Percentiles rank a stretch among this genome's conserved stretches.
Conservation (phyloP, 768 basidiomycete genomes). For the Agrocybe chaxingu region DNA sequence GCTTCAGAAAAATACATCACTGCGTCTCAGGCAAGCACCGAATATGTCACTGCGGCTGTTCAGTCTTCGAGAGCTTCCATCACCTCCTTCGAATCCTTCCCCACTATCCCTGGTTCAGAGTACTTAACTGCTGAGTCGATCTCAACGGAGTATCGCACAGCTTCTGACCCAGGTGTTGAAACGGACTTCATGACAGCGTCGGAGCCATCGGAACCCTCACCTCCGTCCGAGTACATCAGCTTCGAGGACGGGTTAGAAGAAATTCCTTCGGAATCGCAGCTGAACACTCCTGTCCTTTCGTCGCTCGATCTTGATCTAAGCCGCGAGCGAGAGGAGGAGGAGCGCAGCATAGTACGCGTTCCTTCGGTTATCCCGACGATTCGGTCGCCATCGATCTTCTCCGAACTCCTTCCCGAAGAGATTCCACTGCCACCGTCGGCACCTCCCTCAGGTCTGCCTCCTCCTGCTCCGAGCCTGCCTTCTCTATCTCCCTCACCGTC, state of each 20-base stretch:
- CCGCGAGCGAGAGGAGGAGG: constrained; percentile 26
- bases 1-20: constrained; percentile 42
- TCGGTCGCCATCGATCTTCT: constrained; percentile 25
- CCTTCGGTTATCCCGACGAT: constrained; percentile 29
- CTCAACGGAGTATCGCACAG: constrained; percentile 42
- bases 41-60: constrained; percentile 40
- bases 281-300: constrained; percentile 38
- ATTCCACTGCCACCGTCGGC: constrained; percentile 41
- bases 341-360: constrained; percentile 16
- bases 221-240: constrained; percentile 45
- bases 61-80: constrained; percentile 30
- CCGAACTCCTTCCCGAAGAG: constrained; percentile 29
- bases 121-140: constrained; percentile 43
- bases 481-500: constrained; percentile 30
- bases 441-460: constrained; percentile 1
- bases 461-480: background rate
- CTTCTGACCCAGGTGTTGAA: constrained; percentile 35
- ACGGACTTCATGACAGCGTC: constrained; percentile 34
- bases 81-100: constrained; percentile 28
- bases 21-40: constrained; percentile 48
- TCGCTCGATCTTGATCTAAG: constrained; percentile 23
- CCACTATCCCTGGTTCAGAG: constrained; percentile 28
- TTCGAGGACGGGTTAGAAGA: constrained; percentile 37
- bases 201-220: constrained; percentile 24
- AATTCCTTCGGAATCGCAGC: constrained; percentile 34